Conservation (phyloP, 2,329 filamentous ascomycete species). For the Fusarium tanahbumbuense region DNA sequence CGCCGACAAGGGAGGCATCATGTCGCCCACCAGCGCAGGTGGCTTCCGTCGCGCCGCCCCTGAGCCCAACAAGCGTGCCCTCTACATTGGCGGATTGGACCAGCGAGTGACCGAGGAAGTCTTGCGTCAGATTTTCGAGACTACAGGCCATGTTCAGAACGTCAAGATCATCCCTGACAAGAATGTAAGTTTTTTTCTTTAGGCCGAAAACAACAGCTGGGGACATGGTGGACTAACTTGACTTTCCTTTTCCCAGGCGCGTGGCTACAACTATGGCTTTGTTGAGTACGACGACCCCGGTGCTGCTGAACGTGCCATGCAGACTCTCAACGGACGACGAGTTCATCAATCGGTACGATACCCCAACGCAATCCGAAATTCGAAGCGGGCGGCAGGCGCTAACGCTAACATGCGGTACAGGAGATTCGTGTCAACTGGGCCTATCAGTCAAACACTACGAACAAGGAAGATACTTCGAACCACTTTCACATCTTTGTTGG, state of each 20-base stretch:
- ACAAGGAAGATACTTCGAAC: slow-evolving; percentile 97
- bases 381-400: slow-evolving; percentile 12
- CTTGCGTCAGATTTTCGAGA: slow-evolving; percentile 97
- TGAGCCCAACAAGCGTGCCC: slow-evolving; percentile 96
- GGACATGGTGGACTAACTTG: slow-evolving; percentile 39
- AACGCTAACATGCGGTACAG: slow-evolving; percentile 59
- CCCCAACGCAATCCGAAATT: neutral
- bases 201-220: neutral
- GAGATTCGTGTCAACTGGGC: slow-evolving; percentile 99
- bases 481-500: slow-evolving; percentile 99
- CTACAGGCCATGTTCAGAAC: slow-evolving; percentile 96
- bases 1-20: slow-evolving; percentile 72
- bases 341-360: slow-evolving; percentile 87
- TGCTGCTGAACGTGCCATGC: slow-evolving; percentile 96
- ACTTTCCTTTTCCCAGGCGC: slow-evolving; percentile 69
- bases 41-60: slow-evolving; percentile 91
- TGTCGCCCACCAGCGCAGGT: slow-evolving; percentile 86
- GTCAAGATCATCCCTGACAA: slow-evolving; percentile 99
- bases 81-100: slow-evolving; percentile 96
- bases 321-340: slow-evolving; percentile 92
- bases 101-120: slow-evolving; percentile 96
- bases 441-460: slow-evolving; percentile 93
- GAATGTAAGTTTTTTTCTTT: slow-evolving; percentile 77
- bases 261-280: slow-evolving; percentile 99
- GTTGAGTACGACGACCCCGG: slow-evolving; percentile 98